phyloP scores from a whole-genome alignment of 768 basidiomycete genomes.

The Zangia roseola region DNA sequence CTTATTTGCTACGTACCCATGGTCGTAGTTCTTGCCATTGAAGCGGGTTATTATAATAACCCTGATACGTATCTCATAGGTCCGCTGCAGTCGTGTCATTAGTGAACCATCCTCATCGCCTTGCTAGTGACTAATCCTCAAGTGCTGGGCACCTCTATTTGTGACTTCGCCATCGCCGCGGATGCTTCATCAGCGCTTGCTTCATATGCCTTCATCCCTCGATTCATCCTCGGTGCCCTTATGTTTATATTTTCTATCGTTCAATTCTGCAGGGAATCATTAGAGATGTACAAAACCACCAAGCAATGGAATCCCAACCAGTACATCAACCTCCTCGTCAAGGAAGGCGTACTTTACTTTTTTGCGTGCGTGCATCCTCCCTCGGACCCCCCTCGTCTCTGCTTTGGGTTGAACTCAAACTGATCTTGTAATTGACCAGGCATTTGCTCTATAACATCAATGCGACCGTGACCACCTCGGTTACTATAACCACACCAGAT shows the following conservation, averaged over 20 bases:
- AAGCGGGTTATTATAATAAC: slow-evolving; percentile 1
- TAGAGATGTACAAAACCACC: slow-evolving; percentile 8
- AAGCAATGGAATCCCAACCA: slow-evolving; percentile 9
- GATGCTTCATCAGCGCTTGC: background rate
- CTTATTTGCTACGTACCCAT: slow-evolving; percentile 11
- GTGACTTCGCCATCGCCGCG: background rate
- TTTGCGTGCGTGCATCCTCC: slow-evolving; percentile 15
- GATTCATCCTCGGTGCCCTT: slow-evolving; percentile 11
- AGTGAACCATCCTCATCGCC: background rate
- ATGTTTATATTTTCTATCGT: slow-evolving; percentile 6
- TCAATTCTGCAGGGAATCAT: slow-evolving; percentile 6
- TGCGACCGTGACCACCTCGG: too few relatives aligned
- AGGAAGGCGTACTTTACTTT: slow-evolving; percentile 21
- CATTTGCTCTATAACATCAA: slow-evolving; percentile 13
- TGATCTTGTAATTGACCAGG: slow-evolving; percentile 1
- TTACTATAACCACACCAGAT: background rate
- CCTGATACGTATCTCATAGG: slow-evolving; percentile 7
- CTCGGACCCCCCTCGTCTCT: too few relatives aligned
- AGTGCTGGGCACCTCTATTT: slow-evolving; percentile 17
- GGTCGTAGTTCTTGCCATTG: background rate
- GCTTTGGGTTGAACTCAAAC: background rate
- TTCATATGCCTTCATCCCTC: slow-evolving; percentile 11
- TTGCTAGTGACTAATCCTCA: slow-evolving; percentile 7
- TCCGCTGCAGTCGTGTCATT: background rate
- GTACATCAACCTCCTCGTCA: slow-evolving; percentile 16